Evolutionary conservation across 2,329 filamentous ascomycete species (phyloP).

Genomic region (Elsinoe perseae): DNA sequence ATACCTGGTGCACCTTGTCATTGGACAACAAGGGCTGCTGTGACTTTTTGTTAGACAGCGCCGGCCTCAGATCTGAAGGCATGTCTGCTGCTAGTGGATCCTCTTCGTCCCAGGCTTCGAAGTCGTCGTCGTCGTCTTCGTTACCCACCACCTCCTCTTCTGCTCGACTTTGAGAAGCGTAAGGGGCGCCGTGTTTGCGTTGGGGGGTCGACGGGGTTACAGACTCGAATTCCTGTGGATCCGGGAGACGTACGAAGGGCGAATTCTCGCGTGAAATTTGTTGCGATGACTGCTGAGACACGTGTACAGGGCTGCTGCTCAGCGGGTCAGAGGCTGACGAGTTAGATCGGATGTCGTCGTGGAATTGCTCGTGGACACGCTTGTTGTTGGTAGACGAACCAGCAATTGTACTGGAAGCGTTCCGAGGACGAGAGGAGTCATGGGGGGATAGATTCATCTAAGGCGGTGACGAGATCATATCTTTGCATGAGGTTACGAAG

Average conservation of each 20-base stretch:
- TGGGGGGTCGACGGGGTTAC: background rate
- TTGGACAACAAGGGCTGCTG: constrained; percentile 48
- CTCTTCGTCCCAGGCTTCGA: constrained; percentile 40
- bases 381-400: background rate
- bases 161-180: constrained; percentile 1
- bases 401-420: constrained; percentile 1
- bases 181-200: constrained; percentile 6
- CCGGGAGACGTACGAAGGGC: constrained; percentile 26
- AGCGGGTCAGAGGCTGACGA: constrained; percentile 27
- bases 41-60: constrained; percentile 33
- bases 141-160: constrained; percentile 18
- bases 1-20: constrained; percentile 32
- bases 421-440: constrained; percentile 5
- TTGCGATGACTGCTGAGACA: constrained; percentile 19
- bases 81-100: constrained; percentile 32
- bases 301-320: constrained; percentile 21
- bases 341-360: constrained; percentile 20
- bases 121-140: constrained; percentile 31
- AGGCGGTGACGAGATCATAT: constrained; percentile 12
- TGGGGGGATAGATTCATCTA: constrained; percentile 9
- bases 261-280: constrained; percentile 27
- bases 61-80: constrained; percentile 43
- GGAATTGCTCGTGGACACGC: constrained; percentile 20
- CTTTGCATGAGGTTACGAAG: background rate
- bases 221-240: constrained; percentile 18